Base-by-base conservation (phyloP, 441 rosid genomes). In the Bruguiera hainesii region DNA sequence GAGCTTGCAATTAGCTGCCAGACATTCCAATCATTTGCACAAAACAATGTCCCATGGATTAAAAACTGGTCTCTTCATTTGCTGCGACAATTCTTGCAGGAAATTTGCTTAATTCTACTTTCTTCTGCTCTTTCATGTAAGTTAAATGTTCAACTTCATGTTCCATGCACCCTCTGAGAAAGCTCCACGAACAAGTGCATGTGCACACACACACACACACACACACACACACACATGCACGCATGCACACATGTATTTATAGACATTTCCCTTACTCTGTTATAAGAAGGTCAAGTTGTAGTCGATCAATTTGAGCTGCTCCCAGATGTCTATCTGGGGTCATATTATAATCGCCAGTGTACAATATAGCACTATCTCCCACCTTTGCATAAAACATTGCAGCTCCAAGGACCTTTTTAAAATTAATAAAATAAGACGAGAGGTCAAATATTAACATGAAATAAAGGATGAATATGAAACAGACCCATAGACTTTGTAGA, bases 271-370 rank as follows among this genome's bases (percentile, higher is more conserved):
- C 83, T 26, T 89, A 94, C 99, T 95, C 99, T 66, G 99, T 82
- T 80, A 95, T 89, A 66, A 95, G 82, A 79, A 95, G 97, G 80
- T 92, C 98, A 70, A 95, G 79, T 63, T 76, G 86, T 48, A 90
- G 82, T 69, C 84, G 76, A 67, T 92, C 97, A 68, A 92, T 89
- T 83, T 90, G 92, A 70, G 98, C 99, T 55, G 99, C 97, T 67
- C 99, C 99, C 37, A 95, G 96, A 80, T 95, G 99, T 76, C 99
- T 86, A 82, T 95, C 99, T 1, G 98, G 93, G 7, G 98, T 95
- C 97, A 90, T 92, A 80, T 95, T 95, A 76, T 91, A 92, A 73
- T 95, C 99, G 70, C 99, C 98, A 5, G 98, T 95, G 83, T 95
- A 95, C 65, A 95, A 87, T 80, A 95, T 80, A 56, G 97, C 83